Evolutionary conservation across 768 basidiomycete genomes (phyloP), one percentile per base, ranked within the genome.

Genomic region (Xanthoconium stramineum): DNA sequence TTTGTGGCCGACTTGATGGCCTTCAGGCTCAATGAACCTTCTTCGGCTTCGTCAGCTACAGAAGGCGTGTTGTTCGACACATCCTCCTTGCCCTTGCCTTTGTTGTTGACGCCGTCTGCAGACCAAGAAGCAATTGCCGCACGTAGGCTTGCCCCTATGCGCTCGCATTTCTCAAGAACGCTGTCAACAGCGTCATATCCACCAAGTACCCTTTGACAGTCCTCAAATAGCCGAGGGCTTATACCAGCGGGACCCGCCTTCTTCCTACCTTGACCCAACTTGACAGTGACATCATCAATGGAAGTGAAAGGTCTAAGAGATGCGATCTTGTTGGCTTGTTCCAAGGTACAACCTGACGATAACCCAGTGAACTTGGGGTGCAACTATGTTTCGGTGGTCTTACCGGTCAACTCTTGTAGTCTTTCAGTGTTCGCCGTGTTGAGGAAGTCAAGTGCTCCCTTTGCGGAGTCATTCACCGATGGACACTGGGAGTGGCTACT

Each of bases 171-270:
- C 69, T 85, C 84, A 14, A 99, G 82, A 60, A 98, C 86, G 58
- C 78, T 83, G 70, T 99, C 97, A 53, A 98, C 94, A 37, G 86
- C 83, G 12, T 85, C 84, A 65, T 96, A 98, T 9, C 89, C 91
- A 53, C 81, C 75, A 67, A 98, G 88, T 63, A 97, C 89, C 39
- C 83, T 79, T 52, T 83, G 83, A 69, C 91, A 94, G 61, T 95
- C 93, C 65, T 96, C 93, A 68, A 98, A 92, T 70, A 98, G 79
- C 54, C 89, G 84, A 57, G 90, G 80, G 58, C 93, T 94, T 64
- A 99, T 85, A 20, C 96, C 95, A 5, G 76, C 80, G 10, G 87
- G 84, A 10, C 86, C 85, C 3, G 85, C 83, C 66, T 92, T 94
- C 76, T 91, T 95, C 76, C 86, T 91, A n/a, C 86, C 88, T 70